These are phyloP conservation scores for Neonectria coccinea DNA, from an alignment of 2,329 filamentous ascomycete genomes.

Conservation along the genomic window DNA sequence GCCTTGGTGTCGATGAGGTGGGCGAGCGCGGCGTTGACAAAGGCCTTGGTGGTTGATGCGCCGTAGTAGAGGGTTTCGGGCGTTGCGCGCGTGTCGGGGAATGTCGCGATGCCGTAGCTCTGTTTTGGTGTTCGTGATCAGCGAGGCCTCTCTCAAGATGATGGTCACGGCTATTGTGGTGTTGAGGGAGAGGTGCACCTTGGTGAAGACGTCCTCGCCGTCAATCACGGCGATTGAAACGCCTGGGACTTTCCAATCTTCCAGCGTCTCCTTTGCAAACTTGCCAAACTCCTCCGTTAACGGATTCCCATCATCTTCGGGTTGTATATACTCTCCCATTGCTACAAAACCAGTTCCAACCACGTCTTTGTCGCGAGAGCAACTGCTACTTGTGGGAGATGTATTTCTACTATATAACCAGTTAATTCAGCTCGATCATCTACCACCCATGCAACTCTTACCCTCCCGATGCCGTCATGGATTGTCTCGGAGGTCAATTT, in stretches of 20 bases:
- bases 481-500: background rate
- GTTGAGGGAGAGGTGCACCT: constrained; percentile 31
- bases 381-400: background rate
- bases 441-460: background rate
- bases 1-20: constrained; percentile 60
- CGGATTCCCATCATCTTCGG: background rate
- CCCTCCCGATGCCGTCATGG: background rate
- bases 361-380: background rate
- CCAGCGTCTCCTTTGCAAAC: constrained; percentile 28
- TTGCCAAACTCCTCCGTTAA: constrained; percentile 19
- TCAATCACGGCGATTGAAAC: constrained; percentile 47
- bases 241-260: constrained; percentile 46
- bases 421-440: too few relatives aligned
- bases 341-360: background rate
- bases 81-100: constrained; percentile 55
- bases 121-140: constrained; percentile 35
- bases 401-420: background rate
- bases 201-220: constrained; percentile 39
- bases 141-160: background rate
- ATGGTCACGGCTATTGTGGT: background rate
- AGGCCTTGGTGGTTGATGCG: constrained; percentile 68
- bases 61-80: constrained; percentile 65
- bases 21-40: constrained; percentile 63
- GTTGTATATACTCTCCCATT: constrained; percentile 3
- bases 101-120: constrained; percentile 47